A percentile compares a stretch with the other conserved stretches of the same genome.
phyloP scores from a whole-genome alignment of 257 asterid genomes.

The Prunella vulgaris region DNA sequence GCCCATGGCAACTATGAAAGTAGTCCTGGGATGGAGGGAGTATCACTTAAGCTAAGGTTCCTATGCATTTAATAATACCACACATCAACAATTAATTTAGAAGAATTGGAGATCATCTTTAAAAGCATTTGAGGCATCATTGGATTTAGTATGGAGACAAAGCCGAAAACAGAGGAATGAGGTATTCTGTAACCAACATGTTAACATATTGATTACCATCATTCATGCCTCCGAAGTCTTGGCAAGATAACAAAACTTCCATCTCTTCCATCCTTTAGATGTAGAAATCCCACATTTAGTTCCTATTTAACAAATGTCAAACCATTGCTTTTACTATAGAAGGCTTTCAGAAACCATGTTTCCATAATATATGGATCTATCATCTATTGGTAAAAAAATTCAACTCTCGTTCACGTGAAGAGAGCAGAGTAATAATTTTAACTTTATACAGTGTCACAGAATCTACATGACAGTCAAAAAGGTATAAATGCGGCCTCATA shows the following conservation, averaged over 20 bases:
- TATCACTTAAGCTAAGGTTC: neutral
- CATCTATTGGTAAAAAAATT: neutral
- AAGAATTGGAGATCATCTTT: neutral
- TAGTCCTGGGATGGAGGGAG: too few relatives aligned
- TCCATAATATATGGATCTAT: neutral
- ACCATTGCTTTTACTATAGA: neutral
- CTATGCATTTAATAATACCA: neutral
- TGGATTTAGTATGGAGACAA: neutral
- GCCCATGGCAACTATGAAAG: too few relatives aligned
- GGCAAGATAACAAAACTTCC: neutral
- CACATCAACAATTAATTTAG: neutral
- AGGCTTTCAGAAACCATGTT: constrained; percentile 1
- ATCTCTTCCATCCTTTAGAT: neutral
- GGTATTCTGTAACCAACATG: neutral
- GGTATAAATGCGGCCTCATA: constrained; percentile 17
- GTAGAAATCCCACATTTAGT: constrained; percentile 8
- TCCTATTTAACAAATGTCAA: neutral
- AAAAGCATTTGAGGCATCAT: neutral
- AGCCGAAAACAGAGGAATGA: neutral
- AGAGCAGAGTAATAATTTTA: neutral
- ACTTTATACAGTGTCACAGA: constrained; percentile 29
- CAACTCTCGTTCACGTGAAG: constrained; percentile 29
- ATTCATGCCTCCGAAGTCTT: neutral
- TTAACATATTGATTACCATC: neutral
- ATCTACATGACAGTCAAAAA: constrained; percentile 21